These are phyloP conservation scores for Podospora sp. DNA, from an alignment of 495 filamentous ascomycete species.

Conservation along the genomic window DNA sequence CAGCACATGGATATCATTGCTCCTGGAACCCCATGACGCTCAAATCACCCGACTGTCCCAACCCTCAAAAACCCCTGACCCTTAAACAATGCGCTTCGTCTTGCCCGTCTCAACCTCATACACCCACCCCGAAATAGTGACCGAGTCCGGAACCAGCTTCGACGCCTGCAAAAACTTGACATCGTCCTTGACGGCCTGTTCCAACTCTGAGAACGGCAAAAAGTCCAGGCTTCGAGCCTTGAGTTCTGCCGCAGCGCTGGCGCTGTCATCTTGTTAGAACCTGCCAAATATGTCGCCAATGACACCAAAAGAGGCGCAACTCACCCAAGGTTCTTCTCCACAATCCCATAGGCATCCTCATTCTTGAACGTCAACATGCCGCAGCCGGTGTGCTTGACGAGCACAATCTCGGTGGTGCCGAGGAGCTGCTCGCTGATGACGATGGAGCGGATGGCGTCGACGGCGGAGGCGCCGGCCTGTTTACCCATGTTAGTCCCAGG, in stretches of 20 bases:
- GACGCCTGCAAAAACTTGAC: slow-evolving; percentile 62
- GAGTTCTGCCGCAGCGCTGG: slow-evolving; percentile 31
- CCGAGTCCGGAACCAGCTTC: slow-evolving; percentile 58
- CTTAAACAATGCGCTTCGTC: slow-evolving; percentile 57
- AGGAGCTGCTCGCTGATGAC: slow-evolving; percentile 82
- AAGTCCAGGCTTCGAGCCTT: slow-evolving; percentile 53
- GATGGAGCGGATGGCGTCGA: slow-evolving; percentile 72
- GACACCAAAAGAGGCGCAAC: neutral
- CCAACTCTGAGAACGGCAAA: slow-evolving; percentile 64
- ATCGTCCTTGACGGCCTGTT: slow-evolving; percentile 67
- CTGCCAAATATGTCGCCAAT: neutral
- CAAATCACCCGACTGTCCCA: neutral
- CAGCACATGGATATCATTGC: neutral
- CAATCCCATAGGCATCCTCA: slow-evolving; percentile 57
- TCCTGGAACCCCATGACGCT: neutral
- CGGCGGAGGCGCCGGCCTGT: slow-evolving; percentile 62
- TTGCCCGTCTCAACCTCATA: slow-evolving; percentile 81
- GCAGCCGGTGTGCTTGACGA: slow-evolving; percentile 81
- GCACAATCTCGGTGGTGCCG: slow-evolving; percentile 73
- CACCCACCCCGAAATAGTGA: slow-evolving; percentile 71
- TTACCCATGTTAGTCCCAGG: slow-evolving; percentile 12
- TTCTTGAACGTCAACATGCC: slow-evolving; percentile 83
- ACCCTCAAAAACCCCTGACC: neutral
- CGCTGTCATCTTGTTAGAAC: slow-evolving; percentile 15
- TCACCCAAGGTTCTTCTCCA: slow-evolving; percentile 58